phyloP scores from a whole-genome alignment of 2,329 filamentous ascomycete genomes.

The Chrysoporthe puriensis region DNA sequence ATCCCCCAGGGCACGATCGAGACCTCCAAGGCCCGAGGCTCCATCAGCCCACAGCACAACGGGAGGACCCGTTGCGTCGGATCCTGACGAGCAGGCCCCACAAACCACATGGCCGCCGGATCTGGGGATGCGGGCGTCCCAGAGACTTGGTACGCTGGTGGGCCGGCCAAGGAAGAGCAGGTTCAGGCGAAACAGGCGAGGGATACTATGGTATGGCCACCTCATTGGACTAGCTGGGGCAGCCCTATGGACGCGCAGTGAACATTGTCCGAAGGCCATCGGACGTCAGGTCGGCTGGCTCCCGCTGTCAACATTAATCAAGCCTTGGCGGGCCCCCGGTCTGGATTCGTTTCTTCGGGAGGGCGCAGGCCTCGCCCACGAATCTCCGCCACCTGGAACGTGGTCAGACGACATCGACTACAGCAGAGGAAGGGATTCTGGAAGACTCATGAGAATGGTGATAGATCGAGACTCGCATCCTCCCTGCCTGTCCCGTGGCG shows the following conservation, averaged over 20 bases:
- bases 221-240: not conserved
- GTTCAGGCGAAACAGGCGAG: not conserved
- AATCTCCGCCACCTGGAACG: not conserved
- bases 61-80: not conserved
- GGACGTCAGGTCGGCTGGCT: not conserved
- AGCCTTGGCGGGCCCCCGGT: not conserved
- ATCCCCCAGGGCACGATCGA: too few species aligned
- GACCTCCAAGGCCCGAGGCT: not conserved
- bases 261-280: not conserved
- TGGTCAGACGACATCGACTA: not conserved
- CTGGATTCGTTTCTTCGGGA: not conserved
- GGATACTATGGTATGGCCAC: not conserved
- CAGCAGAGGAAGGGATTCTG: not conserved
- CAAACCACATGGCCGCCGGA: not conserved
- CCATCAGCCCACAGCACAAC: not conserved
- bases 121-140: not conserved
- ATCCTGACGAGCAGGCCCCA: conserved; percentile 5
- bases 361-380: not conserved
- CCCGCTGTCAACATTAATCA: not conserved
- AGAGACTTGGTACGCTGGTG: not conserved
- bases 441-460: not conserved
- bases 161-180: not conserved
- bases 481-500: not conserved
- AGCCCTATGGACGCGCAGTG: not conserved
- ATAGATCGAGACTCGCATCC: conserved; percentile 26